A percentile compares a stretch with the other conserved stretches of the same genome.
These are phyloP conservation scores for Teratosphaeria viscida DNA, from an alignment of 2,329 filamentous ascomycete species.

Conservation along the genomic window DNA sequence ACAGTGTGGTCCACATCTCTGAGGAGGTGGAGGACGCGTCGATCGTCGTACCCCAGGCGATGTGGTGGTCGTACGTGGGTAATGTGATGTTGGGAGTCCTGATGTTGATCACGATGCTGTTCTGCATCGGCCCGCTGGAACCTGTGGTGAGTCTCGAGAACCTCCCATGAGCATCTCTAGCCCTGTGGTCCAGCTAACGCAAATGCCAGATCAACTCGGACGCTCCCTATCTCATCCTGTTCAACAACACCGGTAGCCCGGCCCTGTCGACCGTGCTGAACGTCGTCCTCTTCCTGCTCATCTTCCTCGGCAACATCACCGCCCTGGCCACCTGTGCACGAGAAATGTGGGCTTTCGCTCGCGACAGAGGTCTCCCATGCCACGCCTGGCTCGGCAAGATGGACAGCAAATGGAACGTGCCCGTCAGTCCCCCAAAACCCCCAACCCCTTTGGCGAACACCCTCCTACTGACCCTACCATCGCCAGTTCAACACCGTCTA, in stretches of 20 bases:
- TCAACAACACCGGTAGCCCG: slow-evolving; percentile 15
- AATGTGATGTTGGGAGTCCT: slow-evolving; percentile 10
- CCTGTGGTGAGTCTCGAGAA: slow-evolving; percentile 7
- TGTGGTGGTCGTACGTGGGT: slow-evolving; percentile 12
- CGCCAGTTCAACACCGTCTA: slow-evolving; percentile 24
- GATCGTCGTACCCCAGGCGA: slow-evolving; percentile 15
- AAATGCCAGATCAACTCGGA: slow-evolving; percentile 4
- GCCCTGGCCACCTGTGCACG: slow-evolving; percentile 10
- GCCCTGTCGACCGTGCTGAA: slow-evolving; percentile 12
- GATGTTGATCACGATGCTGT: slow-evolving; percentile 17
- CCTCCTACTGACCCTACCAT: slow-evolving; percentile 7
- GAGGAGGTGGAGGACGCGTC: slow-evolving; percentile 21
- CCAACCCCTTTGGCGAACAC: background rate
- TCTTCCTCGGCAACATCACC: slow-evolving; percentile 11
- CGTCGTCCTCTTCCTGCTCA: slow-evolving; percentile 11
- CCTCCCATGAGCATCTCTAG: too few species aligned
- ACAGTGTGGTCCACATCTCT: slow-evolving; percentile 17
- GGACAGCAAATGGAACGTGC: background rate
- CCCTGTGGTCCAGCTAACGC: background rate
- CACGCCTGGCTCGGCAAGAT: slow-evolving; percentile 8
- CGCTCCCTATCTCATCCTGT: slow-evolving; percentile 12
- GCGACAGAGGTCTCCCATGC: slow-evolving; percentile 15
- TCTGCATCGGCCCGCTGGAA: slow-evolving; percentile 9
- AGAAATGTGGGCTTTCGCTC: slow-evolving; percentile 11
- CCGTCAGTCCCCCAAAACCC: background rate